Percentiles rank a stretch among this genome's conserved stretches.
Conservation (phyloP, 2,329 filamentous ascomycete species). For the Hawksworthiomyces lignivorus region DNA sequence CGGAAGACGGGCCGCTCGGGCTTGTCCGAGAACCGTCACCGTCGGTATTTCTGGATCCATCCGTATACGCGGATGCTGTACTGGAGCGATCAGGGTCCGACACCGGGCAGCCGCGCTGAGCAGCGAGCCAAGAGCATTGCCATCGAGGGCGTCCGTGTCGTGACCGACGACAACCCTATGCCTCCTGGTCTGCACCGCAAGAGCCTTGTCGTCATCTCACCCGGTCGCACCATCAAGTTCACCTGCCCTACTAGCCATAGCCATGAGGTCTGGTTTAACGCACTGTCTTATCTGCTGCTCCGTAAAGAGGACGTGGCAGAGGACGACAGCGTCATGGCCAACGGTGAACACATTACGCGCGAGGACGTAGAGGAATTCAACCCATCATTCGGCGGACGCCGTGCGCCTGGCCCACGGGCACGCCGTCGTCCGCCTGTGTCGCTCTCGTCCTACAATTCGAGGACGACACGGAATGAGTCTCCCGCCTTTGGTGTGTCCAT, state of each 20-base stretch:
- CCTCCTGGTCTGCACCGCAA: slow-evolving; percentile 91
- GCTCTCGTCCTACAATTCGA: slow-evolving; percentile 73
- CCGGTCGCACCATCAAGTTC: slow-evolving; percentile 83
- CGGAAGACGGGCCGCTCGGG: slow-evolving; percentile 84
- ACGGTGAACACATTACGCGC: slow-evolving; percentile 43
- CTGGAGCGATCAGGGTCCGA: slow-evolving; percentile 90
- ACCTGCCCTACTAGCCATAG: slow-evolving; percentile 89
- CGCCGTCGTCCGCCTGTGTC: slow-evolving; percentile 49
- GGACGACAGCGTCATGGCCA: slow-evolving; percentile 49
- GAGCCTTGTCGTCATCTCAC: slow-evolving; percentile 84
- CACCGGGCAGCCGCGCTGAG: slow-evolving; percentile 66
- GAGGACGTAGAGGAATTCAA: slow-evolving; percentile 77
- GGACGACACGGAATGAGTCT: slow-evolving; percentile 59
- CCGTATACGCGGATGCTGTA: slow-evolving; percentile 94
- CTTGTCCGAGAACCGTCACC: slow-evolving; percentile 82
- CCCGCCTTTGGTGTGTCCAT: slow-evolving; percentile 43
- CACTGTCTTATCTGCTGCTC: slow-evolving; percentile 83
- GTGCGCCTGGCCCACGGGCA: slow-evolving; percentile 31
- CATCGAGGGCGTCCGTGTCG: slow-evolving; percentile 86
- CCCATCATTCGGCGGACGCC: slow-evolving; percentile 42
- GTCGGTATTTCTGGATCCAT: slow-evolving; percentile 98
- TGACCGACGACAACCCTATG: slow-evolving; percentile 90
- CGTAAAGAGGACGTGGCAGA: slow-evolving; percentile 47
- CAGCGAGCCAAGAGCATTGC: slow-evolving; percentile 79
- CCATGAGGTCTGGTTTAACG: slow-evolving; percentile 98